These are phyloP conservation scores for Ganoderma boninense DNA, from an alignment of 1,284 basidiomycete species.

Conservation along the genomic window DNA sequence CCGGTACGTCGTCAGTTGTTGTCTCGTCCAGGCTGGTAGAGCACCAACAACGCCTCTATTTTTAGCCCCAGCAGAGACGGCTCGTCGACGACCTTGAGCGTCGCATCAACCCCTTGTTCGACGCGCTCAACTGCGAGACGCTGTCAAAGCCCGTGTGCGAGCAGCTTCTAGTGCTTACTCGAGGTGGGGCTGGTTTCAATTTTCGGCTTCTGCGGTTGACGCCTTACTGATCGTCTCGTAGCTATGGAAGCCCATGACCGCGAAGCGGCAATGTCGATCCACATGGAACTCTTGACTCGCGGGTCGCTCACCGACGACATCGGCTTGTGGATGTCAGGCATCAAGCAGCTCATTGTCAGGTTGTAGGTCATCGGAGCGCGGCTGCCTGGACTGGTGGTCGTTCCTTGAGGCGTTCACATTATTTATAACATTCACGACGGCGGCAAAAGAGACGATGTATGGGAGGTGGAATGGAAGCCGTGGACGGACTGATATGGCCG, in stretches of 20 bases:
- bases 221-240: slow-evolving; percentile 41
- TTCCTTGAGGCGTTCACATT: slow-evolving; percentile 7
- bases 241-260: slow-evolving; percentile 81
- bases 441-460: slow-evolving; percentile 30
- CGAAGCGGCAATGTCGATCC: slow-evolving; percentile 75
- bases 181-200: slow-evolving; percentile 55
- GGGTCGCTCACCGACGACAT: slow-evolving; percentile 84
- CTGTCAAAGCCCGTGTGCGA: slow-evolving; percentile 77
- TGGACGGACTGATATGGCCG: slow-evolving; percentile 19
- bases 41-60: slow-evolving; percentile 24
- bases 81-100: slow-evolving; percentile 91
- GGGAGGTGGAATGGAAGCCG: slow-evolving; percentile 13
- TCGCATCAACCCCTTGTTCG: slow-evolving; percentile 88
- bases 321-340: slow-evolving; percentile 86
- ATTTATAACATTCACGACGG: slow-evolving; percentile 26
- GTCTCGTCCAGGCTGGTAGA: not conserved
- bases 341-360: slow-evolving; percentile 83
- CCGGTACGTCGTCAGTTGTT: slow-evolving; percentile 60
- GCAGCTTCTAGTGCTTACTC: slow-evolving; percentile 70
- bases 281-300: slow-evolving; percentile 81
- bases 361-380: slow-evolving; percentile 42
- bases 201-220: slow-evolving; percentile 7
- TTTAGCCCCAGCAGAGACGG: slow-evolving; percentile 82
- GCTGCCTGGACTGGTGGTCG: not conserved
- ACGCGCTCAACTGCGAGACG: slow-evolving; percentile 92